These are phyloP conservation scores for Diaporthe ilicicola DNA, from an alignment of 2,329 filamentous ascomycete genomes.

Conservation along the genomic window DNA sequence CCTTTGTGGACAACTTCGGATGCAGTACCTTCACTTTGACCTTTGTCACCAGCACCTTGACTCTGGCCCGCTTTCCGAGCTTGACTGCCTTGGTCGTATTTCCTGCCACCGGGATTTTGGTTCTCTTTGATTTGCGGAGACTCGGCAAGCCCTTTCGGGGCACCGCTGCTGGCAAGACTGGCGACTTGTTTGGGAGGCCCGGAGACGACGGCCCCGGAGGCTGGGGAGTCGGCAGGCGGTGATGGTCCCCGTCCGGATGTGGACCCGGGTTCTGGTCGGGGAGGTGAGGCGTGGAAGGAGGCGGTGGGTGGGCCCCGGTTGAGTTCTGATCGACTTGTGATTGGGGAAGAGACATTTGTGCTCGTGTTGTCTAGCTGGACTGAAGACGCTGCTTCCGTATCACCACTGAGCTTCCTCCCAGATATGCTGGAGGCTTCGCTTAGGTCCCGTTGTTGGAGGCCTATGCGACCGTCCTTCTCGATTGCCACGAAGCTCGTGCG, in stretches of 20 bases:
- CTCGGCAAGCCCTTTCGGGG: conserved; percentile 31
- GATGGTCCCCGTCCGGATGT: conserved; percentile 42
- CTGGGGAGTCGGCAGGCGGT: conserved; percentile 3
- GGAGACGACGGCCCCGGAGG: not conserved
- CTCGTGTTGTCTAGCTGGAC: conserved; percentile 50
- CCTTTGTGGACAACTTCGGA: conserved; percentile 4
- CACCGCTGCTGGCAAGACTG: not conserved
- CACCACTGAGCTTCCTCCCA: conserved; percentile 48
- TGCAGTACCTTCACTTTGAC: conserved; percentile 19
- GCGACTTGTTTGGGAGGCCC: not conserved
- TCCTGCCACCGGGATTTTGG: conserved; percentile 11
- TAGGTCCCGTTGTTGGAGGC: conserved; percentile 53
- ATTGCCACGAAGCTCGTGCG: conserved; percentile 79
- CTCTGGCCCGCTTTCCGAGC: conserved; percentile 17
- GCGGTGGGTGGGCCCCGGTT: not conserved
- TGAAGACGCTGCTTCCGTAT: conserved; percentile 49
- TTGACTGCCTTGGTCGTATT: not conserved
- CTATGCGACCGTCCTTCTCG: conserved; percentile 69
- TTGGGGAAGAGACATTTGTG: conserved; percentile 31
- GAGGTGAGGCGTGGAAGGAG: conserved; percentile 36
- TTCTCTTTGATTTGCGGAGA: conserved; percentile 31
- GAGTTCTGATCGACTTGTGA: conserved; percentile 18
- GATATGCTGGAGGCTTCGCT: conserved; percentile 53
- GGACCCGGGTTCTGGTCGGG: conserved; percentile 43
- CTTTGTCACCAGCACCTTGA: conserved; percentile 8